phyloP scores from a whole-genome alignment of 805 yeast species.

The Priceomyces medius region DNA sequence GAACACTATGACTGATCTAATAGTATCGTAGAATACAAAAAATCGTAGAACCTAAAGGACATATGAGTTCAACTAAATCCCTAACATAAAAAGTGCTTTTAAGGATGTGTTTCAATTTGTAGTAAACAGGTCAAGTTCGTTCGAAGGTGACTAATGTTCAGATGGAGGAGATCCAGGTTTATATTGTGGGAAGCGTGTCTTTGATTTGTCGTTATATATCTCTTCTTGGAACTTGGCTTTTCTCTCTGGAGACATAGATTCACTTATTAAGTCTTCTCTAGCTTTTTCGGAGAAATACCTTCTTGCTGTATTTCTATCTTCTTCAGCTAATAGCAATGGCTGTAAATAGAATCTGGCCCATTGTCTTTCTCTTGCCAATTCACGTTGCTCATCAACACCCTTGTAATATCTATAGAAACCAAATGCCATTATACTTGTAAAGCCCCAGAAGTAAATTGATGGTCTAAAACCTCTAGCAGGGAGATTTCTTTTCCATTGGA shows the following conservation, averaged over 20 bases:
- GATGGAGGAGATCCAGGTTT: constrained; percentile 40
- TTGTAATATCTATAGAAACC: constrained; percentile 67
- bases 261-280: constrained; percentile 58
- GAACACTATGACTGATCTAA: not conserved
- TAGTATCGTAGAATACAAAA: no score
- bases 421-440: constrained; percentile 62
- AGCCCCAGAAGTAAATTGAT: constrained; percentile 61
- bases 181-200: constrained; percentile 43
- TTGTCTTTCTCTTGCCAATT: constrained; percentile 68
- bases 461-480: constrained; percentile 88
- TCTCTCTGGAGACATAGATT: constrained; percentile 38
- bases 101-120: not conserved
- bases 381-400: constrained; percentile 75
- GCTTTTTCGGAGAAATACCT: constrained; percentile 62
- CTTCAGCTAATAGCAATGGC: constrained; percentile 79
- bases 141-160: constrained; percentile 14
- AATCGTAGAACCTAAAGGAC: no score
- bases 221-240: constrained; percentile 44
- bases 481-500: constrained; percentile 85
- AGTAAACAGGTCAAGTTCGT: not conserved
- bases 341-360: constrained; percentile 75
- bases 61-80: no score
- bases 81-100: no score
- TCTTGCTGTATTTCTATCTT: constrained; percentile 75
- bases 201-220: constrained; percentile 43